Percentiles rank a stretch among this genome's conserved stretches.
phyloP scores from a whole-genome alignment of 306 rosid species.

The Sicyos baderoa region DNA sequence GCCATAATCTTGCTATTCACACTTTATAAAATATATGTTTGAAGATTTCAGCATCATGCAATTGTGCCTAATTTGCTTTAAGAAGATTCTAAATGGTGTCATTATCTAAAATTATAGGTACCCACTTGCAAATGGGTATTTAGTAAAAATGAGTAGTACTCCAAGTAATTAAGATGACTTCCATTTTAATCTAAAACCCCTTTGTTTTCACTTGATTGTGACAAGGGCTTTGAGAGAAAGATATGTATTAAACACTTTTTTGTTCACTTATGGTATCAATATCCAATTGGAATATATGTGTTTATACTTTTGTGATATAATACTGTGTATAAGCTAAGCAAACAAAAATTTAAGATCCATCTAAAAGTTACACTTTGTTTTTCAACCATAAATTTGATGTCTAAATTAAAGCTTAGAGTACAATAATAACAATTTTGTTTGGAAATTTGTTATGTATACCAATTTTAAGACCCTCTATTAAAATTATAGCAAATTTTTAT shows the following conservation, averaged over 20 bases:
- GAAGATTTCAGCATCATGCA: constrained; percentile 6
- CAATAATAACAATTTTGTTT: too few species aligned
- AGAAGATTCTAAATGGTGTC: constrained; percentile 14
- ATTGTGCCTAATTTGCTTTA: constrained; percentile 16
- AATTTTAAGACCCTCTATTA: too few species aligned
- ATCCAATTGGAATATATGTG: constrained; percentile 8
- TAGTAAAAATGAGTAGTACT: constrained; percentile 7
- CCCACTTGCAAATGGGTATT: constrained; percentile 14
- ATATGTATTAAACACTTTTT: not conserved
- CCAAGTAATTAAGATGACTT: constrained; percentile 14
- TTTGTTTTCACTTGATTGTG: constrained; percentile 12
- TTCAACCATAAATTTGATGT: not conserved
- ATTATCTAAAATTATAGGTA: constrained; percentile 7
- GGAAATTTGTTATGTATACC: too few species aligned
- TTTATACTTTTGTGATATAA: not conserved
- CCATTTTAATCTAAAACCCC: constrained; percentile 2
- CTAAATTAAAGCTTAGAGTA: not conserved
- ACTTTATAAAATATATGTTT: constrained; percentile 11
- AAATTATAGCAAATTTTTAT: too few species aligned
- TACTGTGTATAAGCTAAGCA: not conserved
- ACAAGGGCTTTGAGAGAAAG: not conserved
- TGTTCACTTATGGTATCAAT: not conserved
- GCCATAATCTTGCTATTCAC: not conserved
- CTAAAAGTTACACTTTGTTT: not conserved
- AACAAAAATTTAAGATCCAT: not conserved